Base-by-base conservation (phyloP, 129 eudicot genomes). In the Saussurea involucrata region DNA sequence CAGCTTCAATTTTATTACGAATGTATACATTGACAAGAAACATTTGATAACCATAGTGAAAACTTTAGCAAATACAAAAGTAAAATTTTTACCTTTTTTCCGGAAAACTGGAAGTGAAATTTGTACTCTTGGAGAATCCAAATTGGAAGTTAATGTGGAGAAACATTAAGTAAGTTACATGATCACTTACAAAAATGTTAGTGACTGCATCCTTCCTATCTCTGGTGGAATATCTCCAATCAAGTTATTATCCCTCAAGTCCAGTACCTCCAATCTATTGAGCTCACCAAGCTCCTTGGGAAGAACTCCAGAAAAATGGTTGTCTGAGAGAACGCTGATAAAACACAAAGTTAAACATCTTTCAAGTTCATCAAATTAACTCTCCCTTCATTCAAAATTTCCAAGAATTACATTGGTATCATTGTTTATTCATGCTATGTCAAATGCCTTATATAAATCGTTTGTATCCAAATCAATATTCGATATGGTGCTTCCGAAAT, bases 231-330 rank as follows among this genome's bases (percentile, higher is more conserved):
- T 80, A 1, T 58, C 73, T 69, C 95, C 98, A 34, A 13, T 87
- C 60, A 93, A 75, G 12, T 83, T 79, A 68, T 93, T 93, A 18
- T 82, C 78, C 31, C 92, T 80, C 76, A 93, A 85, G 84, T 90
- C 98, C 66, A 93, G 42, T 49, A 88, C 85, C 83, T 90, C 98
- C 55, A 93, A 81, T 76, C 72, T 75, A 24, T 80, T 67, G 18
- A 90, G 97, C 67, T 46, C 77, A 34, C 93, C 90, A 73, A 90
- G 73, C 78, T 88, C 88, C 71, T 77, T 84, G 0, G 98, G 97
- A 15, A 91, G 83, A 72, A 80, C 73, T 32, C 98, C 98, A 69
- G 80, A 87, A 72, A 93, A 83, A 27, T 77, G 85, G 84, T 93
- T 91, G 28, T 83, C 68, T 61, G 90, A 85, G 57, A 93, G 93